Base-by-base conservation (phyloP, 2,329 filamentous ascomycete genomes). In the Boeremia lycopersici region DNA sequence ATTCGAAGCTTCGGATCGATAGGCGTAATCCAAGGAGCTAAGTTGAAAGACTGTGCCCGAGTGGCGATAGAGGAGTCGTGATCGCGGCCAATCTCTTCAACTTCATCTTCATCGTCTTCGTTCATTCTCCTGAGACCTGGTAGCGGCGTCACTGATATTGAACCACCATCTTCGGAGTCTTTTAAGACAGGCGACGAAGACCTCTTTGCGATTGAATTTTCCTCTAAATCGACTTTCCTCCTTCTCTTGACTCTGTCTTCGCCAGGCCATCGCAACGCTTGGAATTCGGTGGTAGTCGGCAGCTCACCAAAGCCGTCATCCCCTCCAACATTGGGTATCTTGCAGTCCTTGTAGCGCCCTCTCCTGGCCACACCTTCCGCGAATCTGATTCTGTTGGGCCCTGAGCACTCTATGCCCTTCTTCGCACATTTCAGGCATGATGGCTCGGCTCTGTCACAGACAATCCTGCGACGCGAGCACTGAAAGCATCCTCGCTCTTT, bases 401-500 rank as follows among this genome's bases (percentile, higher is more conserved):
- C 76, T 0, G 76, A 78, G 57, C 76, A 78, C 7, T 68, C 60
- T 15, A 78, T 62, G n/a, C 62, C 63, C 38, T 69, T 71, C 49
- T 78, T 77, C 9, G 65, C 57, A 48, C 76, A 78, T 45, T 78
- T 78, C 17, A 63, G 56, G 51, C 76, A 78, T 49, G 70, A 63
- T 1, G 76, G 76, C 42, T 75, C 70, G 15, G 68, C 66, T 54
- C 73, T 75, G 59, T 78, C 76, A 59, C 76, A 78, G 29, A 68
- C 70, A 26, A 78, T 71, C 23, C 76, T 70, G 31, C 76, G 68
- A 5, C 65, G 63, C 34, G 65, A 67, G 57, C 76, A 78, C 58
- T 78, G 72, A 33, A 74, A 71, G 44, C 76, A 78, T 17, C 76
- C 65, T 59, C 26, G 44, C 34, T 53, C 44, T 23, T 48, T 54